Evolutionary conservation across 805 yeast genomes (phyloP).

Genomic region (Phaffomyces thermotolerans): DNA sequence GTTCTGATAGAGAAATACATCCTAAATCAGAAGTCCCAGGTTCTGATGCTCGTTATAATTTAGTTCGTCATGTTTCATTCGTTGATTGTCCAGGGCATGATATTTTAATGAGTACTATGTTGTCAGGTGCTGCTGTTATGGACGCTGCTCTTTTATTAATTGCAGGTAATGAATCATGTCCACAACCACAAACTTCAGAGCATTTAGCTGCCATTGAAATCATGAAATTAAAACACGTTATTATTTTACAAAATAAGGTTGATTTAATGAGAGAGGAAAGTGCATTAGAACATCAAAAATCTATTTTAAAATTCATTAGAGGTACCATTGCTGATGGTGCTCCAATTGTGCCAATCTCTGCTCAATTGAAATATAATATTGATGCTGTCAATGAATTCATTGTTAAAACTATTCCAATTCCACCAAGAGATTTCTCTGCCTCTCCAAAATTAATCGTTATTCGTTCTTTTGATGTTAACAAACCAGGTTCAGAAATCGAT

Average conservation of each 20-base stretch:
- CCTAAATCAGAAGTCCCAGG: slow-evolving; percentile 90
- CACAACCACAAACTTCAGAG: slow-evolving; percentile 99
- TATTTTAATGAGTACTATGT: slow-evolving; percentile 99
- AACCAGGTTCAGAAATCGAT: slow-evolving; percentile 96
- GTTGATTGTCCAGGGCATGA: slow-evolving; percentile 99
- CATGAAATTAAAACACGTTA: slow-evolving; percentile 95
- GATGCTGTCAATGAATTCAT: slow-evolving; percentile 98
- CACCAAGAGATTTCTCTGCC: slow-evolving; percentile 89
- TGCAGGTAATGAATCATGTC: slow-evolving; percentile 99
- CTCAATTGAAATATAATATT: slow-evolving; percentile 95
- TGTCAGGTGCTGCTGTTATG: slow-evolving; percentile 99
- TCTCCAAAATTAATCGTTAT: slow-evolving; percentile 94
- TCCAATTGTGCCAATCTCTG: slow-evolving; percentile 97
- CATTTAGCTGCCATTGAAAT: slow-evolving; percentile 99
- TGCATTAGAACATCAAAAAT: slow-evolving; percentile 91
- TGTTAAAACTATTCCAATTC: slow-evolving; percentile 92
- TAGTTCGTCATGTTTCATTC: slow-evolving; percentile 94
- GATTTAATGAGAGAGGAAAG: slow-evolving; percentile 97
- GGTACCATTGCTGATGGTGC: slow-evolving; percentile 99
- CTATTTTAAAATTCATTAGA: slow-evolving; percentile 84
- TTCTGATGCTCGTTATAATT: slow-evolving; percentile 79
- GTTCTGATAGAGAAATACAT: slow-evolving; percentile 88
- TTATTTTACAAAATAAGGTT: slow-evolving; percentile 94
- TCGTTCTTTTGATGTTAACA: slow-evolving; percentile 97
- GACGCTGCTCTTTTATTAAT: slow-evolving; percentile 94